Evolutionary conservation across 345 rosid genomes (phyloP).

Genomic region (Mallotus nudiflorus): DNA sequence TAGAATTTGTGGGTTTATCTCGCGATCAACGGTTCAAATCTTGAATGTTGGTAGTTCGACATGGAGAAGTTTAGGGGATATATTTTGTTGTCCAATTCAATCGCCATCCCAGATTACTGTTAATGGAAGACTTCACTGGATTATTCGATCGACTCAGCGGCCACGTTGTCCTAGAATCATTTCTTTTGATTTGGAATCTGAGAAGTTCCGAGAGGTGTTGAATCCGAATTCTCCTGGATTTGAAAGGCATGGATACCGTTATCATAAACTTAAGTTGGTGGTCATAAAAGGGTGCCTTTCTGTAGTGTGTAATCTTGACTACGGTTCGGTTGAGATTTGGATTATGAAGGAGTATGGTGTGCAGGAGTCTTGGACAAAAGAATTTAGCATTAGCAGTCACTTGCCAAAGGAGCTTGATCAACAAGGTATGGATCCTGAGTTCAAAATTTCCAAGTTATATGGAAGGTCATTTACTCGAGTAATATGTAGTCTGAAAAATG

Average conservation of each 20-base stretch:
- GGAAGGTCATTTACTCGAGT: not conserved
- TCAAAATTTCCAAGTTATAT: not conserved
- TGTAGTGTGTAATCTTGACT: not conserved
- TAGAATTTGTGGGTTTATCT: not conserved
- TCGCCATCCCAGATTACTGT: slow-evolving; percentile 18
- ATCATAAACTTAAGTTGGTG: no score
- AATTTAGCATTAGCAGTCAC: slow-evolving; percentile 17
- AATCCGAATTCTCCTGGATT: not conserved
- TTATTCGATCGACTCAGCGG: not conserved
- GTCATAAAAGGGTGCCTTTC: no score
- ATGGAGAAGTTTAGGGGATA: slow-evolving; percentile 22
- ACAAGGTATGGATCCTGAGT: not conserved
- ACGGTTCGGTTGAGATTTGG: slow-evolving; percentile 20
- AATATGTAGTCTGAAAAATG: slow-evolving; percentile 3
- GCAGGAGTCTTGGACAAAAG: slow-evolving; percentile 30
- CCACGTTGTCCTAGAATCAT: slow-evolving; percentile 5
- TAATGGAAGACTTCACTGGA: slow-evolving; percentile 32
- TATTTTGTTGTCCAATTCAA: not conserved
- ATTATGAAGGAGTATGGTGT: slow-evolving; percentile 20
- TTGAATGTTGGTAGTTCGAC: slow-evolving; percentile 41
- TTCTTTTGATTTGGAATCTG: slow-evolving; percentile 6
- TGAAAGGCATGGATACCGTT: no score
- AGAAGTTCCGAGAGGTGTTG: slow-evolving; percentile 18
- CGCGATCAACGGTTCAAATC: slow-evolving; percentile 53
- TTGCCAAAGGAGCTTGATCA: slow-evolving; percentile 17